Evolutionary conservation across 129 eudicot genomes (phyloP), one percentile per base, ranked within the genome.

Genomic region (Escallonia rubra): DNA sequence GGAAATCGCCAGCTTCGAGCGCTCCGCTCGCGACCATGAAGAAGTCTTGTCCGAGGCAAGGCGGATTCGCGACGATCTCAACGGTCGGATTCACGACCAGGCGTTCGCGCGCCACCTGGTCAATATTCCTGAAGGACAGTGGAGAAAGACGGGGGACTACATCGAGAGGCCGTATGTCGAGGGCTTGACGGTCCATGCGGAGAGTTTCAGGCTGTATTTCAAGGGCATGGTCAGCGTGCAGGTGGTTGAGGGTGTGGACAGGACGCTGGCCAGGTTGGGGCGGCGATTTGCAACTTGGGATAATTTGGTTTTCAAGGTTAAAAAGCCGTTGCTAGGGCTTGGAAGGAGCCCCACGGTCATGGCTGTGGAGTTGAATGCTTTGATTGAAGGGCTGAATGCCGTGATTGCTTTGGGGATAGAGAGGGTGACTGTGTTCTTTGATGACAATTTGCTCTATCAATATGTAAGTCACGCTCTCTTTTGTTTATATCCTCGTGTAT

Each of bases 71-170:
- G 69, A 77, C 44, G 82, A 79, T 70, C 76, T 84, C 64, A 54
- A 63, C 82, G 86, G 84, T 13, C 71, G 72, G n/a, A 69, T 81
- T 43, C 95, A 86, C 76, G 96, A 86, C 63, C 95, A 74, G 74
- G 73, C 76, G 7, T 77, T 86, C 54, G 95, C 96, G 4, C 75
- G 81, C 9, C 78, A 86, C 52, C 61, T 90, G 7, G 48, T 16
- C 6, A 40, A 14, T 7, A 67, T 86, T 14, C 88, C 90, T 7
- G 90, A 90, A 4, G 64, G 4, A 4, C 85, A 83, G 73, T 90
- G 96, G 96, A 51, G 10, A 1, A n/a, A 61, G 3, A 66, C 66
- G 1, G 96, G 96, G 13, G 81, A 81, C 59, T 12, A 68, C 7
- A 60, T 74, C 3, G 49, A 79, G 40, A 76, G 72, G 47, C 96